Evolutionary conservation across 139 green algal species (phyloP), one percentile per base, ranked within the genome.

Genomic region (Chlamydomonas sp.): DNA sequence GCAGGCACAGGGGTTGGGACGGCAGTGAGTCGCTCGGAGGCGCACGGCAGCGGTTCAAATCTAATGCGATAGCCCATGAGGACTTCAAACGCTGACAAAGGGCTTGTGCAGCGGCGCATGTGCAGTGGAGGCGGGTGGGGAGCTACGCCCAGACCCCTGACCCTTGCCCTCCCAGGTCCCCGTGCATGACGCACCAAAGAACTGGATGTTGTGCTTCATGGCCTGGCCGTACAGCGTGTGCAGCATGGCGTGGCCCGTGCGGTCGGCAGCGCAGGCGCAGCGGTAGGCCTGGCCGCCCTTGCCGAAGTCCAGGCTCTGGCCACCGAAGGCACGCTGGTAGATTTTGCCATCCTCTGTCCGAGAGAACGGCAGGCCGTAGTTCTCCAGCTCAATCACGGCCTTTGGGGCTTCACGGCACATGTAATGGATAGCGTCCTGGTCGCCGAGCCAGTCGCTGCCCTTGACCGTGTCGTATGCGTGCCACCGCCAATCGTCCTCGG

Each of bases 381-480:
- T 98, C 87, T 99, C 98, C 58, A 99, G 94, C 93, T 99, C 98
- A 63, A 98, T 97, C 14, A 99, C 98, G 7, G 97, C 97, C 88
- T 96, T 96, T 7, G 98, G 97, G 9, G 98, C 98, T 91, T 99
- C 97, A 16, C 97, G 92, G 91, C 97, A 95, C 93, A 95, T 95
- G 84, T 95, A 95, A 88, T 97, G 93, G 66, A 97, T 97, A 2
- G 94, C 94, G 72, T 97, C 94, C 93, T 99, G 97, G 92, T 99
- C 97, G 57, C 98, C 98, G 10, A 99, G 93, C 98, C 98, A 99
- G 94, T 99, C 98, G 78, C 92, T 97, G 87, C 98, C 98, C 94
- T 99, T 99, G 90, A 99, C 96, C 0, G 98, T 99, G 91, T 99
- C 98, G 86, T 99, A 99, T 12, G 98, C 98, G 87, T 99, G 98